A percentile compares a stretch with the other conserved stretches of the same genome.
phyloP scores from a whole-genome alignment of 352 stramenopile species.

The Globisporangium orthogonon region DNA sequence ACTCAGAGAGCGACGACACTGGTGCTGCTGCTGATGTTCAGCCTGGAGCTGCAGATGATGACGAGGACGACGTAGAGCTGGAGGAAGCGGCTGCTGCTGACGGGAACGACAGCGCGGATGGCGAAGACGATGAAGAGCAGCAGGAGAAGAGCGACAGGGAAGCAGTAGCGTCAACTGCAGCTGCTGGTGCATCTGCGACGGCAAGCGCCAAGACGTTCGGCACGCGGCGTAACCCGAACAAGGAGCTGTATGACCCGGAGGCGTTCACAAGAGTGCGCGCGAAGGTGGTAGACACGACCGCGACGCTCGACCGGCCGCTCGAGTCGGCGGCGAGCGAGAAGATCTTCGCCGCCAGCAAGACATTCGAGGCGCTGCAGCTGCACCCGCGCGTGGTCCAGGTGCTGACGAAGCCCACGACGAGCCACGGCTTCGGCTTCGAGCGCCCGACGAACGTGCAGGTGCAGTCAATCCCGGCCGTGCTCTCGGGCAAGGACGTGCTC shows the following conservation, averaged over 20 bases:
- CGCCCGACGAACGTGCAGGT: constrained; percentile 79
- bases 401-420: constrained; percentile 44
- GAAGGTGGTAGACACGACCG: constrained; percentile 36
- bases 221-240: constrained; percentile 82
- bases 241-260: constrained; percentile 58
- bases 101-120: background rate
- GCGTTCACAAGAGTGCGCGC: constrained; percentile 45
- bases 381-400: constrained; percentile 59
- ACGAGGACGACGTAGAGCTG: constrained; percentile 11
- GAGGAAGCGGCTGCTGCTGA: background rate
- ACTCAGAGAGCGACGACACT: constrained; percentile 10
- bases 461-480: constrained; percentile 65
- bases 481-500: constrained; percentile 84
- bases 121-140: background rate
- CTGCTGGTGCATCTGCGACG: background rate
- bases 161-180: background rate
- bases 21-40: background rate
- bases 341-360: constrained; percentile 61
- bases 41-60: constrained; percentile 8
- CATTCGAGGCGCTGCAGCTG: constrained; percentile 72
- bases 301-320: constrained; percentile 64
- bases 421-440: constrained; percentile 67
- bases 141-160: background rate
- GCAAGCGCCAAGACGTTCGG: constrained; percentile 32
- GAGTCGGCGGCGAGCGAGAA: constrained; percentile 72